Percentiles rank a stretch among this genome's conserved stretches.
These are phyloP conservation scores for Aplosporella prunicola DNA, from an alignment of 2,329 filamentous ascomycete genomes.

Conservation along the genomic window DNA sequence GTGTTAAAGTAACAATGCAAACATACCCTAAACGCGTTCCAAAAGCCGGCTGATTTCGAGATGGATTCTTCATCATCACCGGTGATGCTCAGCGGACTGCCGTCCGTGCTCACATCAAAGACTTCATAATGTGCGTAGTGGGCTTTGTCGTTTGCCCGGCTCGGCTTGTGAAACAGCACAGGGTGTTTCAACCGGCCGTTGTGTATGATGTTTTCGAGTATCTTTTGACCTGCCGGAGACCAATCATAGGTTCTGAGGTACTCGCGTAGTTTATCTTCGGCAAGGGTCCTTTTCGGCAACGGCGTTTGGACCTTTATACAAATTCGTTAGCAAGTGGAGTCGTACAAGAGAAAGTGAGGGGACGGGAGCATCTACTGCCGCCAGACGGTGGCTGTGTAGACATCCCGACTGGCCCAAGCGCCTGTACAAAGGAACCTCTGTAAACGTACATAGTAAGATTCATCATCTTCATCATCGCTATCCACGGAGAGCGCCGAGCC, in stretches of 20 bases:
- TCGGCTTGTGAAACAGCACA: slow-evolving; percentile 35
- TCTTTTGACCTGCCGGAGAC: slow-evolving; percentile 30
- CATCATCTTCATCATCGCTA: slow-evolving; percentile 27
- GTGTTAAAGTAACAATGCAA: not conserved
- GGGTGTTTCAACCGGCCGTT: slow-evolving; percentile 37
- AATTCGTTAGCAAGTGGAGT: slow-evolving; percentile 1
- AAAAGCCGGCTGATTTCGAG: slow-evolving; percentile 25
- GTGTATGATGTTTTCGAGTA: slow-evolving; percentile 35
- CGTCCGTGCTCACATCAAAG: slow-evolving; percentile 45
- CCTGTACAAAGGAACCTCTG: too few species aligned
- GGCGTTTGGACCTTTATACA: slow-evolving; percentile 25
- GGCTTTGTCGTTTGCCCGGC: slow-evolving; percentile 32
- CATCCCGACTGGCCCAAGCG: slow-evolving; percentile 6
- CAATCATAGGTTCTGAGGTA: slow-evolving; percentile 37
- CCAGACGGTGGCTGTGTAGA: too few species aligned
- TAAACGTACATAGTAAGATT: slow-evolving; percentile 20
- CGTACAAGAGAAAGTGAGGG: too few species aligned
- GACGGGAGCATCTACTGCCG: too few species aligned
- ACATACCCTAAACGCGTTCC: slow-evolving; percentile 22
- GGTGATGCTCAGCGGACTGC: slow-evolving; percentile 31
- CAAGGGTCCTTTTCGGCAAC: slow-evolving; percentile 30
- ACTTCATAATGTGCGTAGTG: slow-evolving; percentile 46
- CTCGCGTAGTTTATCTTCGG: slow-evolving; percentile 36
- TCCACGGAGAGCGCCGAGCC: slow-evolving; percentile 27
- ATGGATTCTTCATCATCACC: slow-evolving; percentile 17